Percentiles rank a stretch among this genome's conserved stretches.
These are phyloP conservation scores for Cladophialophora exuberans DNA, from an alignment of 2,329 filamentous ascomycete species.

Conservation along the genomic window DNA sequence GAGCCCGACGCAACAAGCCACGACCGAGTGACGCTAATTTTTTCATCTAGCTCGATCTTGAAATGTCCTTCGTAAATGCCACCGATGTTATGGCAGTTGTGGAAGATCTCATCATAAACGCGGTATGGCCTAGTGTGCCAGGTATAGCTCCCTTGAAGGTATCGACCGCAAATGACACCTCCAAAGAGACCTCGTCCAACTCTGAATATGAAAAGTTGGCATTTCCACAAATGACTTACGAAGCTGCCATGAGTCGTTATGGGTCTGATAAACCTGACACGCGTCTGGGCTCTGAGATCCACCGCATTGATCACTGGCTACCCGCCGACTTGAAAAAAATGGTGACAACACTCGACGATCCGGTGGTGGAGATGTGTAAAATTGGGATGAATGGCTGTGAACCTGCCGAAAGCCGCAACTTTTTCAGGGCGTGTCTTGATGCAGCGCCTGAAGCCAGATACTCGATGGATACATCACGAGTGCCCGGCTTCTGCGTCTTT, in stretches of 20 bases:
- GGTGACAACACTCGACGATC: conserved; percentile 70
- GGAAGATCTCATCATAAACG: conserved; percentile 37
- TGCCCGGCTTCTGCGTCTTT: conserved; percentile 76
- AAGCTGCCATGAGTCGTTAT: conserved; percentile 75
- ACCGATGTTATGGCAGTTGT: conserved; percentile 68
- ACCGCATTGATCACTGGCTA: conserved; percentile 65
- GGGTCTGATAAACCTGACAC: conserved; percentile 93
- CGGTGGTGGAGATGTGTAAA: conserved; percentile 75
- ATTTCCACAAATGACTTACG: conserved; percentile 57
- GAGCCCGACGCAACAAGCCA: background rate
- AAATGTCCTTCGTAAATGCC: conserved; percentile 83
- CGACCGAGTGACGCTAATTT: background rate
- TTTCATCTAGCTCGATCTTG: conserved; percentile 76
- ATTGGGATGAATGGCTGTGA: conserved; percentile 51
- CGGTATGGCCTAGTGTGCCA: conserved; percentile 27
- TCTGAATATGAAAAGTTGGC: background rate
- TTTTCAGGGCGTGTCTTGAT: conserved; percentile 73
- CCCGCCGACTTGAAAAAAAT: conserved; percentile 70
- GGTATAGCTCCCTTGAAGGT: conserved; percentile 14
- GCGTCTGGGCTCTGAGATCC: conserved; percentile 72
- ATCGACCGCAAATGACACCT: conserved; percentile 33
- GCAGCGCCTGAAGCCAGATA: conserved; percentile 61
- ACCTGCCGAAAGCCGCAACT: conserved; percentile 59
- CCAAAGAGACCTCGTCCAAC: conserved; percentile 17
- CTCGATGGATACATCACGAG: conserved; percentile 71